Base-by-base conservation (phyloP, 805 yeast species). In the Suhomyces sp. region DNA sequence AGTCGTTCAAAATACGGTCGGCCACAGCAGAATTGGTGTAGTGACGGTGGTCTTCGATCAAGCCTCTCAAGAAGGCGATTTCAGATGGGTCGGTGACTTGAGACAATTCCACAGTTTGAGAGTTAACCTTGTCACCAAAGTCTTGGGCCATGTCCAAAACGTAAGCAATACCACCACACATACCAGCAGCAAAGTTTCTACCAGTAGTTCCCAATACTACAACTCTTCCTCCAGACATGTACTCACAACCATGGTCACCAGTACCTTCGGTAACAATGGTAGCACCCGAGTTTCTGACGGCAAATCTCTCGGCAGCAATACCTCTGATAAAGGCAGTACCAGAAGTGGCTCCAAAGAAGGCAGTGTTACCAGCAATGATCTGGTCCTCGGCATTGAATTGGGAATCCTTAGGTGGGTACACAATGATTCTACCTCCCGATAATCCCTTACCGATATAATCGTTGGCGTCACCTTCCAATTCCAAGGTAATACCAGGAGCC, bases 161-260 rank as follows among this genome's bases (percentile, higher is more conserved):
- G 67, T 93, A 93, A 13, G 97, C 96, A 71, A 94, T 93, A 84
- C 99, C 99, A 74, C 99, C 99, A 63, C 97, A 92, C 88, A 94
- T 94, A 79, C 99, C 99, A 52, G 99, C 97, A 56, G 89, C 97
- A 69, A 88, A 88, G 78, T 91, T 87, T 58, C 97, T 84, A 54
- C 97, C 97, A 63, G 97, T 89, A 54, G 85, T 75, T 46, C 97
- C 97, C 61, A 93, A 81, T 47, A 93, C 91, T 67, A 93, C 90
- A 57, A 94, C 97, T 64, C 98, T 85, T 69, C 99, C 99, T 71
- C 99, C 98, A 62, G 98, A 92, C 99, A 93, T 93, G 76, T 93
- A 93, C 76, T 93, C 99, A 77, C 97, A 93, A 49, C 99, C 99
- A 71, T 93, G 97, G 71, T 93, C 97, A 77, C 99, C 99, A 58